A percentile compares a stretch with the other conserved stretches of the same genome.
Evolutionary conservation across 176 grass and related monocot genomes (phyloP).

Genomic region (Puccinellia tenuiflora): DNA sequence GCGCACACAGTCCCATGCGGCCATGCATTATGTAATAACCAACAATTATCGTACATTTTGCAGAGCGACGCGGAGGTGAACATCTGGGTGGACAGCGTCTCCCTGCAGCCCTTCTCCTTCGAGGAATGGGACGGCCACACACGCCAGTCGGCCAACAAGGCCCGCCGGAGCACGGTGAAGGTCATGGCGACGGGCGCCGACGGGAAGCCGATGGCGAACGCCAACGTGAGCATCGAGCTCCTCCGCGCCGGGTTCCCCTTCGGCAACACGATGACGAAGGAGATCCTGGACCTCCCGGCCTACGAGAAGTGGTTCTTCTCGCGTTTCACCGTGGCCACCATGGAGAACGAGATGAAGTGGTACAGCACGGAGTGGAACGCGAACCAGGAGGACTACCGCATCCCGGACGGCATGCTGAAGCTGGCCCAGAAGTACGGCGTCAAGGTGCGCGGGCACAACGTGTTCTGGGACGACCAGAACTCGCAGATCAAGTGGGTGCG

Average conservation of each 20-base stretch:
- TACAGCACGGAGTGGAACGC: conserved; percentile 43
- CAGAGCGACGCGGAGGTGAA: conserved; percentile 28
- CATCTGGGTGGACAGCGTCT: conserved; percentile 59
- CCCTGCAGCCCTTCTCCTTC: conserved; percentile 53
- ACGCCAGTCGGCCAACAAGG: not conserved
- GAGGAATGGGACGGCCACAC: conserved; percentile 52
- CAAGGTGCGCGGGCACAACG: conserved; percentile 50
- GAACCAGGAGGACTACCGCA: conserved; percentile 38
- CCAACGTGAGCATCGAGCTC: conserved; percentile 29
- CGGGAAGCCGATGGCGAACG: conserved; percentile 21
- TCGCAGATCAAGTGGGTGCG: conserved; percentile 14
- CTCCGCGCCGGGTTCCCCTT: conserved; percentile 35
- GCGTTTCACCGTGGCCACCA: conserved; percentile 76
- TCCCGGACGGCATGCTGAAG: conserved; percentile 45
- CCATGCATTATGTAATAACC: too few relatives aligned
- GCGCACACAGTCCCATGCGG: not conserved
- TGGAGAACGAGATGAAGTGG: conserved; percentile 99
- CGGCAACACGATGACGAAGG: conserved; percentile 30
- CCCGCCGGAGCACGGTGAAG: conserved; percentile 7
- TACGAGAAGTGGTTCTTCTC: conserved; percentile 68
- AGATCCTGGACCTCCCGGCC: conserved; percentile 13
- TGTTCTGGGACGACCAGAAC: conserved; percentile 50
- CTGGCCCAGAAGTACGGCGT: conserved; percentile 24
- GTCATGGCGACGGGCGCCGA: conserved; percentile 11
- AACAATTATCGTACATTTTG: not conserved